These are phyloP conservation scores for Papiliotrema nemorosa DNA, from an alignment of 1,284 basidiomycete species.

Conservation along the genomic window DNA sequence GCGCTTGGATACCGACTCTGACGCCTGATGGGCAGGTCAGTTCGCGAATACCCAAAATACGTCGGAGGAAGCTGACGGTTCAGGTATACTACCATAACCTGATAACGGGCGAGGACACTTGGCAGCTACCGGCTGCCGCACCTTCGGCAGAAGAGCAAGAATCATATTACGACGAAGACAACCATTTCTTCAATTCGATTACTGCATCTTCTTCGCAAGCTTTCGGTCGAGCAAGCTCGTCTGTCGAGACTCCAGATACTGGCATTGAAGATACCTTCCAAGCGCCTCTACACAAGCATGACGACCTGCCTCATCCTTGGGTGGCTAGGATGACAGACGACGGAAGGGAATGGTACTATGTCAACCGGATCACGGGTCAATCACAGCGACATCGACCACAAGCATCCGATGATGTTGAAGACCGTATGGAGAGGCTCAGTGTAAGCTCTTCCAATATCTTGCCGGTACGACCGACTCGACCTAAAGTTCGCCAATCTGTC, in stretches of 20 bases:
- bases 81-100: conserved; percentile 94
- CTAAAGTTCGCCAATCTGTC: conserved; percentile 14
- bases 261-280: conserved; percentile 26
- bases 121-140: conserved; percentile 63
- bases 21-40: conserved; percentile 50
- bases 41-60: background rate
- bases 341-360: conserved; percentile 74
- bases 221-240: conserved; percentile 2
- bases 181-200: conserved; percentile 10
- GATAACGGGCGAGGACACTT: conserved; percentile 77
- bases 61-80: background rate
- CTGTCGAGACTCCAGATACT: conserved; percentile 1
- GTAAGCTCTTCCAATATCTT: background rate
- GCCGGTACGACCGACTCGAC: background rate
- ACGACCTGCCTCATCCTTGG: conserved; percentile 72
- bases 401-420: conserved; percentile 8
- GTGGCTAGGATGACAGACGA: conserved; percentile 73
- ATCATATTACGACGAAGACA: conserved; percentile 10
- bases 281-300: conserved; percentile 47
- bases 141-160: conserved; percentile 57
- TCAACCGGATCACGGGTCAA: conserved; percentile 67
- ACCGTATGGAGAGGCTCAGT: conserved; percentile 8
- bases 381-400: conserved; percentile 53
- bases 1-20: conserved; percentile 50
- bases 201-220: background rate